Base-by-base conservation (phyloP, 73 alveolate species). In the Diophrys appendiculata region DNA sequence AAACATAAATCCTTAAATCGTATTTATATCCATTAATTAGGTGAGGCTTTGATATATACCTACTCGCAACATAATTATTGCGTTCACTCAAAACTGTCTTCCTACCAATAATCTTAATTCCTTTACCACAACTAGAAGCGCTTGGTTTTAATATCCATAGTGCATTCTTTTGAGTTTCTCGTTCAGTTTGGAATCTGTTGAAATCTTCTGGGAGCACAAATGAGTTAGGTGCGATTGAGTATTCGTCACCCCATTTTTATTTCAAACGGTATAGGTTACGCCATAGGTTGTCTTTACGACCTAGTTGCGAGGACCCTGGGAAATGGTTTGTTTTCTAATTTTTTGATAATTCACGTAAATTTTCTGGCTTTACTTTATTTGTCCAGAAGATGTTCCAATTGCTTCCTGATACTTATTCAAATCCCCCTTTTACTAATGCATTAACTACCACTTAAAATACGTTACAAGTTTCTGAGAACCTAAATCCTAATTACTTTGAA, bases 261-360 rank as follows among this genome's bases (percentile, higher is more conserved):
- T 88, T 78, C 90, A 88, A 68, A 60, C 85, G 81, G 29, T 82
- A 80, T 43, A 86, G 80, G 76, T 86, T 92, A 54, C 80, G 80
- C 93, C 97, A 93, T 69, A 95, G 82, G 78, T 87, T 89, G 86
- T 95, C 99, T 78, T 95, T 95, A 67, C 99, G 83, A 53, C 99
- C 96, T 28, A 93, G 31, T 69, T 93, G 91, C 72, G 84, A 87
- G 5, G 97, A 87, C 33, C 93, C 88, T 0, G 98, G 98, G 79
- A 85, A 93, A 78, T 93, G 98, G 76, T 93, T 93, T 72, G 87
- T 88, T 73, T 90, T 93, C 84, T 93, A 89, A 71, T 88, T 76
- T 69, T 79, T 77, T 43, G 78, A 70, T 56, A 91, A 73, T 22
- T 65, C 80, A 78, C 94, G 78, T 0, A 93, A 82, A 67, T 84